A percentile compares a stretch with the other conserved stretches of the same genome.
These are phyloP conservation scores for Linum tenue DNA, from an alignment of 345 rosid species.

Conservation along the genomic window DNA sequence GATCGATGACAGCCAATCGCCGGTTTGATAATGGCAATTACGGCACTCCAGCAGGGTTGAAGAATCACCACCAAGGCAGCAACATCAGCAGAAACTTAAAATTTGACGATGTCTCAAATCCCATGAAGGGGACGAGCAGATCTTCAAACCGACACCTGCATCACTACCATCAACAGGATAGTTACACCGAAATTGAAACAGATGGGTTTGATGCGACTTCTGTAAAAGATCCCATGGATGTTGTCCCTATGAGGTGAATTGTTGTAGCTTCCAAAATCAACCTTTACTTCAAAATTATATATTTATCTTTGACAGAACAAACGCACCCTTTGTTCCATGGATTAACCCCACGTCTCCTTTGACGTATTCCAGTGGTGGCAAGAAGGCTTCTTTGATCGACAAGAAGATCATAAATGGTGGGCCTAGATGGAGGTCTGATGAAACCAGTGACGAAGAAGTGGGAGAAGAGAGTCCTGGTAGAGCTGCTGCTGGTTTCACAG, in stretches of 20 bases:
- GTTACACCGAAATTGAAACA: constrained; percentile 36
- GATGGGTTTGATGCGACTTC: constrained; percentile 43
- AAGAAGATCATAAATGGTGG: constrained; percentile 31
- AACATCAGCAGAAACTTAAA: no score
- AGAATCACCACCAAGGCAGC: no score
- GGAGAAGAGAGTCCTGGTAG: constrained; percentile 18
- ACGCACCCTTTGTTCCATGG: background rate
- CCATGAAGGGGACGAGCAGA: constrained; percentile 29
- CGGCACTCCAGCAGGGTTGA: constrained; percentile 13
- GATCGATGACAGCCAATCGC: constrained; percentile 19
- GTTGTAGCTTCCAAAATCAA: background rate
- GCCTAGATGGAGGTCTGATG: constrained; percentile 84
- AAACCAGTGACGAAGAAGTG: constrained; percentile 73
- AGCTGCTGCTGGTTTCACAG: constrained; percentile 22
- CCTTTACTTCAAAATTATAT: background rate
- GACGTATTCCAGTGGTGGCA: constrained; percentile 28
- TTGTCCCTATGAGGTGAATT: constrained; percentile 1
- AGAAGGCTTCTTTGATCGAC: constrained; percentile 26
- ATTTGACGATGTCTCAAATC: constrained; percentile 16
- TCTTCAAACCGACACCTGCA: constrained; percentile 23
- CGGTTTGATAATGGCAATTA: constrained; percentile 15
- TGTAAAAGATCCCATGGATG: constrained; percentile 44
- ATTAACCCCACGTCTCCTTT: background rate
- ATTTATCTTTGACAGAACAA: background rate
- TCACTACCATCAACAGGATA: constrained; percentile 22